These are phyloP conservation scores for Immersiporthe knoxdaviesiana DNA, from an alignment of 2,329 filamentous ascomycete species.

Conservation along the genomic window DNA sequence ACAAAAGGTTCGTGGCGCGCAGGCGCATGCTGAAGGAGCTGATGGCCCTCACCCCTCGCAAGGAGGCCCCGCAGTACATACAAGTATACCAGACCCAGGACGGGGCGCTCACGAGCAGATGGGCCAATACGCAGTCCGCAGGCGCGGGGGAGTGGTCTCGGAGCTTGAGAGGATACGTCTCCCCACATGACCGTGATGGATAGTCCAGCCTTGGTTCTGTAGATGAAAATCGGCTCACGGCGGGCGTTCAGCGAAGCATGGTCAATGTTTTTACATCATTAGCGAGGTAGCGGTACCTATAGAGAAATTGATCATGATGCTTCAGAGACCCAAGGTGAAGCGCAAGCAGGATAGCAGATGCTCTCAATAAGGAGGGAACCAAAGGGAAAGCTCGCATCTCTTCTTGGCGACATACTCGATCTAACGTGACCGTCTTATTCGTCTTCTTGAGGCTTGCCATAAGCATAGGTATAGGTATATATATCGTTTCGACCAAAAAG, in stretches of 20 bases:
- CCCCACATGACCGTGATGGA: neutral
- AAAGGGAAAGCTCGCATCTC: too few species aligned
- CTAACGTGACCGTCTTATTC: neutral
- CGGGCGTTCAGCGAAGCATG: neutral
- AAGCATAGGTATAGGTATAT: slow-evolving; percentile 12
- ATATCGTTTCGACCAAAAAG: slow-evolving; percentile 21
- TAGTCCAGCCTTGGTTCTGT: too few species aligned
- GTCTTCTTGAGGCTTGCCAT: neutral
- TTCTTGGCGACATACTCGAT: neutral
- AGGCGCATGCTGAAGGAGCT: neutral
- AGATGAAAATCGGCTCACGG: too few species aligned
- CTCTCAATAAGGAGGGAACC: neutral
- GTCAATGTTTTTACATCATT: neutral
- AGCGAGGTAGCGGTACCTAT: neutral
- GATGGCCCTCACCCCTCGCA: neutral
- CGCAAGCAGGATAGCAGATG: neutral
- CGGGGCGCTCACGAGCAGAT: too few species aligned
- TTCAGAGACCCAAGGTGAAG: too few species aligned
- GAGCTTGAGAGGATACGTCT: too few species aligned
- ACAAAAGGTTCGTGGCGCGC: neutral
- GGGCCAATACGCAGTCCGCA: too few species aligned
- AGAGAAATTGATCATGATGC: neutral
- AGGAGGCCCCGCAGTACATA: neutral
- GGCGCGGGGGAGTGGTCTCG: too few species aligned
- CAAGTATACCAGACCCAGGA: neutral